Evolutionary conservation across 2,329 filamentous ascomycete species (phyloP).

Genomic region (Nemania sp.): DNA sequence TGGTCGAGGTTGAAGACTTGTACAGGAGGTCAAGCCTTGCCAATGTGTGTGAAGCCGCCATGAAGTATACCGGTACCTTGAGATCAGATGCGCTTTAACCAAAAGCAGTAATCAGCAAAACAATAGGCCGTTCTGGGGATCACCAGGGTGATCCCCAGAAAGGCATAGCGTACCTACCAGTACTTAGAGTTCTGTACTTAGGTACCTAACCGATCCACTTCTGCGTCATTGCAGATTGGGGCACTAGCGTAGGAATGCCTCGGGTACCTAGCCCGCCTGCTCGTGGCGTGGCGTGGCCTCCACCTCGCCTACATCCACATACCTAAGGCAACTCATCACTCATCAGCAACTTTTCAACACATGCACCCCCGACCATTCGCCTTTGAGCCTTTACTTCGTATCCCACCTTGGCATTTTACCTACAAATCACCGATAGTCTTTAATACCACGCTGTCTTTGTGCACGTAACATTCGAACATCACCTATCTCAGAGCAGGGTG

Average conservation of each 20-base stretch:
- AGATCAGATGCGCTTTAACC: not conserved
- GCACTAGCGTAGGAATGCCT: not conserved
- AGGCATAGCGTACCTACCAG: no score
- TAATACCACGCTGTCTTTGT: not conserved
- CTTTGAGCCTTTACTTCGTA: not conserved
- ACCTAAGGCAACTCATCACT: conserved; percentile 13
- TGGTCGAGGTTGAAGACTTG: not conserved
- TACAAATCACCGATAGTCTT: not conserved
- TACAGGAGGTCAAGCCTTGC: not conserved
- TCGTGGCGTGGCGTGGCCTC: not conserved
- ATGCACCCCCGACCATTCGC: not conserved
- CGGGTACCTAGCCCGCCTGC: not conserved
- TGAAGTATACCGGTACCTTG: no score
- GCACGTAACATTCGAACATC: not conserved
- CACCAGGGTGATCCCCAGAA: conserved; percentile 37
- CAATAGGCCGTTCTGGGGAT: conserved; percentile 30
- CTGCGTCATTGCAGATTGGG: conserved; percentile 21
- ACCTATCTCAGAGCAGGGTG: not conserved
- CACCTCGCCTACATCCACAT: conserved; percentile 6
- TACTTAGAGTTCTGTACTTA: no score
- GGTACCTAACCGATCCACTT: conserved; percentile 8
- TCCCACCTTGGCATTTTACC: not conserved
- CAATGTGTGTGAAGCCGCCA: no score
- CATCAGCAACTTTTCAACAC: conserved; percentile 4
- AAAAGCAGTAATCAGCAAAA: conserved; percentile 35